phyloP scores from a whole-genome alignment of 441 rosid genomes.

The Corymbia citriodora region DNA sequence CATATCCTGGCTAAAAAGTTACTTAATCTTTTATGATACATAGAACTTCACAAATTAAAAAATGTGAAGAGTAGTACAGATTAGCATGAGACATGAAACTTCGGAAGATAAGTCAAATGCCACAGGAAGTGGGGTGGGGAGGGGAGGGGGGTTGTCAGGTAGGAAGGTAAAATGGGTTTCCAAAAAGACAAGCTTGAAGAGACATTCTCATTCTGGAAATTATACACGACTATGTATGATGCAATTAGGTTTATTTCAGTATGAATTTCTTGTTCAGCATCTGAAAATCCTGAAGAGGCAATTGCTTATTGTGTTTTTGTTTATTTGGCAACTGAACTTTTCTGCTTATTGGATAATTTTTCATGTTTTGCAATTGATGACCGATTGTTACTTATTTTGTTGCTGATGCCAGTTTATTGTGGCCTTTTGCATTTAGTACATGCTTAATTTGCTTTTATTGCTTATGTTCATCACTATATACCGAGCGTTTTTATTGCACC shows the following conservation, averaged over 20 bases:
- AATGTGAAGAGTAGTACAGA: background rate
- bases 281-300: background rate
- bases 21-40: background rate
- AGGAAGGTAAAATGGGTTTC: background rate
- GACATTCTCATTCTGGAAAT: background rate
- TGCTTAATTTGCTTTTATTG: background rate
- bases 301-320: background rate
- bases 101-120: background rate
- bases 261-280: background rate
- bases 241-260: background rate
- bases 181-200: background rate
- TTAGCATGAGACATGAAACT: background rate
- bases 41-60: background rate
- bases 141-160: background rate
- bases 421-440: background rate
- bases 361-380: background rate
- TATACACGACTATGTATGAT: background rate
- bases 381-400: background rate
- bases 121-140: background rate
- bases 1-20: background rate
- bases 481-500: background rate
- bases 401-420: background rate
- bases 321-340: background rate
- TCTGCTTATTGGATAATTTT: background rate
- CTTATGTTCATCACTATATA: background rate